Percentiles rank a stretch among this genome's conserved stretches.
Conservation (phyloP, 495 filamentous ascomycete genomes). For the Penicillium diatomitis region DNA sequence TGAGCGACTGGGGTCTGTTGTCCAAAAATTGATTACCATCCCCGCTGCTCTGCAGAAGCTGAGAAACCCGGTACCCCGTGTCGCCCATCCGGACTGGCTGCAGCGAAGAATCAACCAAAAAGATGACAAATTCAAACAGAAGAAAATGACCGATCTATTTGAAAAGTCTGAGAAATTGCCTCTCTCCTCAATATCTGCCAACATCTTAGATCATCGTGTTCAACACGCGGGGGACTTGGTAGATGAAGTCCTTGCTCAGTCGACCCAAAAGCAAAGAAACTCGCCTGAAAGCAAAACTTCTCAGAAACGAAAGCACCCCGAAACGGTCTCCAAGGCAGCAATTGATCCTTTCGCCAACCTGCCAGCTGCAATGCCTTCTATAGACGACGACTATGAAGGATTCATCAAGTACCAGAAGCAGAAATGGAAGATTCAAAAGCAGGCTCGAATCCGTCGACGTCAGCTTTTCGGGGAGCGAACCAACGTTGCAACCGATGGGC, state of each 20-base stretch:
- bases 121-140: conserved; percentile 96
- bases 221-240: conserved; percentile 53
- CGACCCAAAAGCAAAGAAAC: conserved; percentile 60
- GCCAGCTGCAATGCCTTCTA: conserved; percentile 76
- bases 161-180: conserved; percentile 65
- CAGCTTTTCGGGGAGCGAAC: conserved; percentile 89
- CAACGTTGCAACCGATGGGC: conserved; percentile 55
- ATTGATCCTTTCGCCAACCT: conserved; percentile 76
- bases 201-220: conserved; percentile 51
- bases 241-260: conserved; percentile 70
- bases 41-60: conserved; percentile 93
- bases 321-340: conserved; percentile 50
- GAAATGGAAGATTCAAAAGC: conserved; percentile 98
- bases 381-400: conserved; percentile 76
- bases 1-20: conserved; percentile 88
- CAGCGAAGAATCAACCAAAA: conserved; percentile 87
- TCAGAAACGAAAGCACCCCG: conserved; percentile 79
- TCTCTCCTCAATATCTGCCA: conserved; percentile 61
- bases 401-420: conserved; percentile 95
- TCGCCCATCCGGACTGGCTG: conserved; percentile 94
- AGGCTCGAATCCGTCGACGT: conserved; percentile 75
- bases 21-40: conserved; percentile 98
- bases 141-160: conserved; percentile 96
- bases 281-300: conserved; percentile 53
- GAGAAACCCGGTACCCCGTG: conserved; percentile 84